Evolutionary conservation across 805 yeast species (phyloP).

Genomic region (Huiozyma sinensis): DNA sequence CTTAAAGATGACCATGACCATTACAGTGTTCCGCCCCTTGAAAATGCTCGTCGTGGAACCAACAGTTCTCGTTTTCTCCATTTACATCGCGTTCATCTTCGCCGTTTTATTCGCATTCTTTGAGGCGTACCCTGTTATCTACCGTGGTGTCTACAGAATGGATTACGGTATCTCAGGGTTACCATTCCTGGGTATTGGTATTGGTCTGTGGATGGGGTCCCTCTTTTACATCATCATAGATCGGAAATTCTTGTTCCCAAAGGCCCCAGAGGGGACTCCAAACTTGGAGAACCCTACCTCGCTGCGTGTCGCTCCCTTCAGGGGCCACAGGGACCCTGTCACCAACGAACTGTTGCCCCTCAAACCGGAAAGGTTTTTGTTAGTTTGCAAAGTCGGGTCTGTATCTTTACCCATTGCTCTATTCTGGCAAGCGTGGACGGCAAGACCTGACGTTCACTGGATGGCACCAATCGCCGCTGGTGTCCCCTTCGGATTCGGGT

Average conservation of each 20-base stretch:
- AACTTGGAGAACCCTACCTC: conserved; percentile 30
- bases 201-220: conserved; percentile 54
- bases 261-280: conserved; percentile 49
- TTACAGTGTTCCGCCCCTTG: conserved; percentile 51
- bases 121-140: conserved; percentile 69
- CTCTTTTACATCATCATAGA: conserved; percentile 41
- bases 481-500: conserved; percentile 65
- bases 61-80: conserved; percentile 56
- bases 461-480: conserved; percentile 70
- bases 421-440: conserved; percentile 80
- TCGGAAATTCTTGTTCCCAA: conserved; percentile 39
- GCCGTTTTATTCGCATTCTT: conserved; percentile 73
- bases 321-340: conserved; percentile 37
- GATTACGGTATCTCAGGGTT: conserved; percentile 51
- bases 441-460: conserved; percentile 54
- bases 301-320: conserved; percentile 19
- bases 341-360: conserved; percentile 45
- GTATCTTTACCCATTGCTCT: conserved; percentile 53
- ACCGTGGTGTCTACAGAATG: conserved; percentile 55
- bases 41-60: conserved; percentile 67
- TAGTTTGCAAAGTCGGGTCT: conserved; percentile 58
- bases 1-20: conserved; percentile 35
- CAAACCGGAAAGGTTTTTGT: conserved; percentile 50
- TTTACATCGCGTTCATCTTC: conserved; percentile 64
- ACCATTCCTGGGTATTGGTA: conserved; percentile 60